These are phyloP conservation scores for Psidium friedrichsthalianum DNA, from an alignment of 345 rosid genomes.

Conservation along the genomic window DNA sequence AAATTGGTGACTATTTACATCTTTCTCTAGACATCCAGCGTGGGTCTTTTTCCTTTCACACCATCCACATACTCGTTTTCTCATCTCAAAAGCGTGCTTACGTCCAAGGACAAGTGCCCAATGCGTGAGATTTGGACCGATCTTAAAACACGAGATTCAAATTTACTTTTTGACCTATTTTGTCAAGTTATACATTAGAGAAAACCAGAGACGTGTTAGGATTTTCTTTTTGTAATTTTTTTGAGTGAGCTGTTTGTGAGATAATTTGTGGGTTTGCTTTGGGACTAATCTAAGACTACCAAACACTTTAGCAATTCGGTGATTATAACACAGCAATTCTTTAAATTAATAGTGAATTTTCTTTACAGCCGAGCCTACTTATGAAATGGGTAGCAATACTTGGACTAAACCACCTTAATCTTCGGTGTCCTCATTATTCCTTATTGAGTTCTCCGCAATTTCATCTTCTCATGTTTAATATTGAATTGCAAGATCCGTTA, in stretches of 20 bases:
- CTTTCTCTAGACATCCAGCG: background rate
- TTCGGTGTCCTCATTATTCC: background rate
- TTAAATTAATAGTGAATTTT: background rate
- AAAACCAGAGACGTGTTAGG: background rate
- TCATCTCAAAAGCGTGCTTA: background rate
- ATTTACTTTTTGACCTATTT: background rate
- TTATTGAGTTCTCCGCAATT: background rate
- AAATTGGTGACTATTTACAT: too few species aligned
- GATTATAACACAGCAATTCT: background rate
- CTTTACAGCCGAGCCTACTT: background rate
- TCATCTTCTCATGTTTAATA: background rate
- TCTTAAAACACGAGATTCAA: background rate
- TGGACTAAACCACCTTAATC: background rate
- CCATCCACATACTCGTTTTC: background rate
- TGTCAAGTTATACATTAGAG: too few species aligned
- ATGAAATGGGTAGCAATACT: background rate
- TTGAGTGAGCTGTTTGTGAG: background rate
- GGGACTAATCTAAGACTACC: background rate
- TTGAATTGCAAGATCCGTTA: background rate
- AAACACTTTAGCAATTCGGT: background rate
- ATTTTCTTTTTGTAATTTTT: background rate
- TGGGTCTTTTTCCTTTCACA: background rate
- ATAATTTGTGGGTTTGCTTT: background rate
- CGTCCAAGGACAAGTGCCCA: background rate
- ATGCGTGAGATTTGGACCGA: background rate